Base-by-base conservation (phyloP, 495 filamentous ascomycete genomes). In the Xylona heveae region DNA sequence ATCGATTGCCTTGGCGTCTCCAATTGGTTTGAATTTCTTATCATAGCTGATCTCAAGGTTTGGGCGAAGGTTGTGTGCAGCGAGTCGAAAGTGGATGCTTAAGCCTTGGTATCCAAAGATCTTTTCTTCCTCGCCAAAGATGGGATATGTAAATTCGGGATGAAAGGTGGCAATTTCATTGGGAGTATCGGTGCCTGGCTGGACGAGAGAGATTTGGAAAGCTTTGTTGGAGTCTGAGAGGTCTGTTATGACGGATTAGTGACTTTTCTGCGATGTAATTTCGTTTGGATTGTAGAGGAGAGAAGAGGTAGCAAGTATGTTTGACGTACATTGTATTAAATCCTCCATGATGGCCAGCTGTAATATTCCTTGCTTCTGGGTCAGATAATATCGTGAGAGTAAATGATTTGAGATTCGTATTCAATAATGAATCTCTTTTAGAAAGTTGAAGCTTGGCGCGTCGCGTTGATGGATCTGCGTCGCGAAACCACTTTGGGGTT, bases 51-150 rank as follows among this genome's bases (percentile, higher is more conserved):
- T 58, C 9, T 71, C 56, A 9, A 93, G 40, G 36, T 79, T 64
- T 13, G 83, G 80, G 36, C 66, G 68, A 48, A 94, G 63, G 41
- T 92, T 72, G 45, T 78, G 75, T 19, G 78, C 77, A 37, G 79
- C 70, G 46, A 83, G 92, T 22, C 62, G 64, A 28, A 99, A 48
- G 24, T 72, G 61, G 39, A 95, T 70, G 29, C 69, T 64, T 34
- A 93, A 57, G 18, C 66, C 65, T 40, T 77, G 69, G 53, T 95
- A 92, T 15, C 88, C 88, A 40, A 93, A 85, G 31, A 99, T 85
- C 10, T 57, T 59, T 54, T 99, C 82, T 0, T 80, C 72, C 10
- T 94, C 74, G 44, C 82, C 85, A 44, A 94, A 95, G 35, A 99
- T 77, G 0, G 76, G 56, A 49, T 93, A 93, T 13, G 83, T 93